These are phyloP conservation scores for Trifolium pratense DNA, from an alignment of 306 rosid species.

Conservation along the genomic window DNA sequence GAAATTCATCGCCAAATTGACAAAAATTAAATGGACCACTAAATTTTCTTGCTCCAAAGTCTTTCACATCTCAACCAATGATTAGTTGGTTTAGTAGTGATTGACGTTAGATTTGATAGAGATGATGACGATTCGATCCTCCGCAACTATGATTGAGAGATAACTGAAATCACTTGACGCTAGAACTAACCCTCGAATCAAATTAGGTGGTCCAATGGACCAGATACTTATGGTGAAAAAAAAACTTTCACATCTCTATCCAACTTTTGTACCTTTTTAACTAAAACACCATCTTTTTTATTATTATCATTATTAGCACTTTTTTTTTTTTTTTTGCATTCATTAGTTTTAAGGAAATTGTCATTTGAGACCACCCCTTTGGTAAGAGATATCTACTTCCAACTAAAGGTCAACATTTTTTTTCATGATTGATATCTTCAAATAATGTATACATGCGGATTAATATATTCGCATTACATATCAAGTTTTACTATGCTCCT, in stretches of 20 bases:
- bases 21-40: neutral
- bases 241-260: neutral
- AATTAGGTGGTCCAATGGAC: too few species aligned
- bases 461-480: neutral
- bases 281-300: neutral
- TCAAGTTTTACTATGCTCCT: too few species aligned
- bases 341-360: neutral
- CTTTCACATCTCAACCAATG: neutral
- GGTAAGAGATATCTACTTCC: neutral
- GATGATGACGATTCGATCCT: too few species aligned
- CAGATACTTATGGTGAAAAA: too few species aligned
- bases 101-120: too few species aligned
- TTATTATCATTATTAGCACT: too few species aligned
- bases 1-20: too few species aligned
- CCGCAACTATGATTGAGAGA: too few species aligned
- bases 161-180: too few species aligned
- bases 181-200: too few species aligned
- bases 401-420: neutral
- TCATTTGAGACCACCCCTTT: neutral
- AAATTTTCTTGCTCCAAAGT: neutral
- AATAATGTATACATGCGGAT: too few species aligned
- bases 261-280: neutral
- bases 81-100: too few species aligned
- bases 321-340: neutral
- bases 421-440: neutral